phyloP scores from a whole-genome alignment of 2,329 filamentous ascomycete genomes.

The Colletotrichum sp. region DNA sequence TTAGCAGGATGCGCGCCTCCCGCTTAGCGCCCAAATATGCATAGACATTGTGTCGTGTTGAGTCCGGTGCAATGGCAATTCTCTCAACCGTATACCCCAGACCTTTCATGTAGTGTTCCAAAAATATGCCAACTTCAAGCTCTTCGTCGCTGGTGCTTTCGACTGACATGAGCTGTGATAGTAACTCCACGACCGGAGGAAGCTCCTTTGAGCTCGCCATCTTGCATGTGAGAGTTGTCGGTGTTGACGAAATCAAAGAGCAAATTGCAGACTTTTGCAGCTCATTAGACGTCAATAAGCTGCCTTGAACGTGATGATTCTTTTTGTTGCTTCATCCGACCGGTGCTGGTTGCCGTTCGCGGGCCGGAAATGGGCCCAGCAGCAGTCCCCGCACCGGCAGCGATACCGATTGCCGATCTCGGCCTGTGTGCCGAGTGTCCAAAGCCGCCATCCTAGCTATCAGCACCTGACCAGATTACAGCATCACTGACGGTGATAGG shows the following conservation, averaged over 20 bases:
- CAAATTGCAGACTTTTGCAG: not conserved
- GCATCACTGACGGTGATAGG: not conserved
- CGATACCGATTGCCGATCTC: not conserved
- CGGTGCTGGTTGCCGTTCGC: not conserved
- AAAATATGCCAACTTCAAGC: not conserved
- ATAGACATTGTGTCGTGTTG: not conserved
- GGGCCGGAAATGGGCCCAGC: not conserved
- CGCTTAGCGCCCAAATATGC: not conserved
- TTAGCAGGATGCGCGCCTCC: not conserved
- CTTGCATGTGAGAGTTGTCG: rapidly evolving
- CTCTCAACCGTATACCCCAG: not conserved
- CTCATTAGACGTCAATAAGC: not conserved
- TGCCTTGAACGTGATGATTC: not conserved
- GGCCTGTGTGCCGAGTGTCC: not conserved
- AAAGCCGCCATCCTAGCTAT: not conserved
- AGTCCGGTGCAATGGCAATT: not conserved
- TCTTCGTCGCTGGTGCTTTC: not conserved
- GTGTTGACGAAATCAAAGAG: not conserved
- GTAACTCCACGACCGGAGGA: not conserved
- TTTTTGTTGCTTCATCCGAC: not conserved
- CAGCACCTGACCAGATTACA: not conserved
- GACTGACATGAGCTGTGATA: not conserved
- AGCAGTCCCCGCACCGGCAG: not conserved
- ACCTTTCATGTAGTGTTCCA: not conserved
- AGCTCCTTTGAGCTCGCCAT: not conserved